These are phyloP conservation scores for Arthrobotrys conoides DNA, from an alignment of 2,329 filamentous ascomycete species.

Conservation along the genomic window DNA sequence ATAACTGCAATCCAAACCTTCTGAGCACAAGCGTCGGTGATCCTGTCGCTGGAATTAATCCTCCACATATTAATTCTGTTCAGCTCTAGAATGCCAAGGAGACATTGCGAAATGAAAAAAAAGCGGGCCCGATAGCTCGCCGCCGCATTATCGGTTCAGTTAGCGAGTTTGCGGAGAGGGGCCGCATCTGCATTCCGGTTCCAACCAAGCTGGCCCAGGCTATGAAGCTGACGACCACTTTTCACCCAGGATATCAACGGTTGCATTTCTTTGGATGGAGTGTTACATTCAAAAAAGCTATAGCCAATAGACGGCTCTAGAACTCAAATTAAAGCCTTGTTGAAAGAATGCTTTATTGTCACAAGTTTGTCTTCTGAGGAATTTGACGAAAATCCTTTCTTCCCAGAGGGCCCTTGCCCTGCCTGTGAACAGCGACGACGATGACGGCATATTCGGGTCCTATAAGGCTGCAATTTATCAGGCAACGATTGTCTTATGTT, in stretches of 20 bases:
- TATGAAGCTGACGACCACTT: slow-evolving; percentile 1
- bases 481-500: slow-evolving; percentile 8
- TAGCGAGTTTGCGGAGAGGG: slow-evolving; percentile 54
- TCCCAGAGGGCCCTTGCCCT: background rate
- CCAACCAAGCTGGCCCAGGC: slow-evolving; percentile 25
- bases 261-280: slow-evolving; percentile 29
- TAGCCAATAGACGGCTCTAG: background rate
- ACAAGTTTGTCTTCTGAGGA: background rate
- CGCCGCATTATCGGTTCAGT: slow-evolving; percentile 56
- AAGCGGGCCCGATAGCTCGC: slow-evolving; percentile 28
- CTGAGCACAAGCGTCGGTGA: background rate
- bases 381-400: slow-evolving; percentile 10
- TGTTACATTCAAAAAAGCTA: slow-evolving; percentile 27
- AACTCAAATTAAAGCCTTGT: background rate
- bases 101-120: slow-evolving; percentile 59
- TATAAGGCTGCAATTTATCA: slow-evolving; percentile 9
- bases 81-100: slow-evolving; percentile 39
- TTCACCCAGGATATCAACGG: slow-evolving; percentile 19
- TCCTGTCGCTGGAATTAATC: slow-evolving; percentile 4
- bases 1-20: slow-evolving; percentile 14
- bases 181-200: slow-evolving; percentile 48
- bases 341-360: background rate
- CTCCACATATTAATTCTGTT: slow-evolving; percentile 7
- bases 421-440: background rate
- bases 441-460: background rate